Base-by-base conservation (phyloP, 768 basidiomycete species). In the Calvatia gigantea region DNA sequence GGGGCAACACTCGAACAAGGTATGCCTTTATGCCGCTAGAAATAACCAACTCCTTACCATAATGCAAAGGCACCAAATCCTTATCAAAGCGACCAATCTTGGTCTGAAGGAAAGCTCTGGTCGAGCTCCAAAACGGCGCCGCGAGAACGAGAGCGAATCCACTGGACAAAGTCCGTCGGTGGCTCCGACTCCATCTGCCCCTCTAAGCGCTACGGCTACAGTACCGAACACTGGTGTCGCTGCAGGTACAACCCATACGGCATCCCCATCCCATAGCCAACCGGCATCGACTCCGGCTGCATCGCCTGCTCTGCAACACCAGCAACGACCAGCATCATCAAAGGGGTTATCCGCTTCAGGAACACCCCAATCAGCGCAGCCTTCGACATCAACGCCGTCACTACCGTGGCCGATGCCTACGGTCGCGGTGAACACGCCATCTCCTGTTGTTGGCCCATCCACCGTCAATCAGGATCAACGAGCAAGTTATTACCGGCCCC, bases 41-140 rank as follows among this genome's bases (percentile, higher is more conserved):
- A 11, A 11, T 6, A 15, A 12, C n/a, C 35, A 21, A 49, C 45
- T 47, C 11, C 17, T 25, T 46, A 39, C 43, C 42, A 44, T 25
- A 6, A 6, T 48, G 7, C 57, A 39, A 54, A 92, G 90, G 64
- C 89, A 91, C 62, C 90, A 93, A 66, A 91, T 92, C 53, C 72
- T 91, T 31, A 81, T 91, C 58, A 91, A 90, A 69, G 91, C 89
- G 1, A 92, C 87, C 1, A 73, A 78, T n/a, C 68, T 93, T 15
- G 86, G 87, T 8, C 73, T 93, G 45, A 91, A 91, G 67, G 87
- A 87, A 61, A 89, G 86, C 59, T 83, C 87, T 4, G 70, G 73
- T 17, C 67, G 86, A 39, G 84, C 80, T 5, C 73, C 75, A 28
- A 89, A 89, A 62, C 79, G 87, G 41, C 76, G 66, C 35, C 60